A percentile compares a stretch with the other conserved stretches of the same genome.
These are phyloP conservation scores for Cymbidium sinense DNA, from an alignment of 106 monocot genomes.

Conservation along the genomic window DNA sequence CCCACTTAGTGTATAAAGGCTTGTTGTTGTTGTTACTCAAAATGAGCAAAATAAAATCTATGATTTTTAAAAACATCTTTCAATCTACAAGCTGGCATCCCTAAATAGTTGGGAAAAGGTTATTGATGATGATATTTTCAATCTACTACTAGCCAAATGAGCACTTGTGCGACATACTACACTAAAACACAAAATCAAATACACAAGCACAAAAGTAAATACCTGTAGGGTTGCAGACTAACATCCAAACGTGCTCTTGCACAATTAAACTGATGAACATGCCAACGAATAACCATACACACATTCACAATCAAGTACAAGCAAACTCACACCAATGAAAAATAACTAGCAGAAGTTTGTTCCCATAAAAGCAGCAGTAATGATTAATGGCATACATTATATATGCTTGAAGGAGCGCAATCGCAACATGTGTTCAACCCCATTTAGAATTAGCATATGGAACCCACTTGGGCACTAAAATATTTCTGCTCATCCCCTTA, in stretches of 20 bases:
- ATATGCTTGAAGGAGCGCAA: not conserved
- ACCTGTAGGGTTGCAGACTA: not conserved
- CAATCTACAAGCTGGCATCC: not conserved
- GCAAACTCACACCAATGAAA: not conserved
- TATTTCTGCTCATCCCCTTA: not conserved
- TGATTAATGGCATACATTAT: not conserved
- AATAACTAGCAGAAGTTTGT: not conserved
- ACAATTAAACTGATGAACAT: not conserved
- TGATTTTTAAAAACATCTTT: not conserved
- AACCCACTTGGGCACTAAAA: not conserved
- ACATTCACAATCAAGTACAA: not conserved
- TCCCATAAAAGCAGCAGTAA: not conserved
- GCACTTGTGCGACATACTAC: not conserved
- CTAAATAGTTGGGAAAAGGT: not conserved
- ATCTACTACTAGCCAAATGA: not conserved
- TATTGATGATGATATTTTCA: no score
- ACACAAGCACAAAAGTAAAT: not conserved
- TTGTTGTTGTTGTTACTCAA: no score
- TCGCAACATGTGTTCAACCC: no score
- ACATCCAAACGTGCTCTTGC: not conserved
- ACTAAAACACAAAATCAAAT: not conserved
- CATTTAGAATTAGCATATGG: not conserved
- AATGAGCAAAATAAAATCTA: not conserved
- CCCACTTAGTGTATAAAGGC: no score
- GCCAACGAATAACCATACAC: not conserved